A percentile compares a stretch with the other conserved stretches of the same genome.
These are phyloP conservation scores for Triticum monococcum DNA, from an alignment of 176 grass and related monocot species.

Conservation along the genomic window DNA sequence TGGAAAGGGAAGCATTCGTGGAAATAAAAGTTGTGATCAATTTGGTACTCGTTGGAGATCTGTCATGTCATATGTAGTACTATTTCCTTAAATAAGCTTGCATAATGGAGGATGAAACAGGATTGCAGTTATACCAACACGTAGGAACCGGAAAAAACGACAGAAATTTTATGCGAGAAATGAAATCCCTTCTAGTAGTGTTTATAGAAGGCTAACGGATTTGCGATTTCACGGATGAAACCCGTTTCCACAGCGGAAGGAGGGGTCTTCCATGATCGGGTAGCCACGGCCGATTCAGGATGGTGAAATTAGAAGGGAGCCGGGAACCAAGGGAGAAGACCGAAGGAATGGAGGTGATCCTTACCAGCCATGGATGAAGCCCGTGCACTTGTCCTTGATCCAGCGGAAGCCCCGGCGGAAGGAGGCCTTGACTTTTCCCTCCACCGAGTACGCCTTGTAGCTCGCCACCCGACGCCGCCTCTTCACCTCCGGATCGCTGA, in stretches of 20 bases:
- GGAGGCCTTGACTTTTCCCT: constrained; percentile 87
- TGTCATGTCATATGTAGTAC: neutral
- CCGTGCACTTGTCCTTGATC: constrained; percentile 95
- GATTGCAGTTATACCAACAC: neutral
- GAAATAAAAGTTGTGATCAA: neutral
- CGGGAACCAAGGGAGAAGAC: neutral
- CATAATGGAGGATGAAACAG: constrained; percentile 10
- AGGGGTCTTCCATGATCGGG: neutral
- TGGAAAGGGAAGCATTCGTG: neutral
- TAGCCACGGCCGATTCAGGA: neutral
- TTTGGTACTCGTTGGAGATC: constrained; percentile 10
- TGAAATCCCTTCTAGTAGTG: neutral
- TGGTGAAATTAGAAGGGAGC: neutral
- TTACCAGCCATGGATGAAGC: constrained; percentile 81
- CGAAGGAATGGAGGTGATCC: neutral
- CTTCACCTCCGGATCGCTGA: constrained; percentile 92
- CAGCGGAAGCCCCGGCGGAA: constrained; percentile 86
- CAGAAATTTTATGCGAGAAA: neutral
- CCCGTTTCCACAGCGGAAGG: neutral
- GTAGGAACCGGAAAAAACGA: neutral
- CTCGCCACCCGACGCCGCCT: constrained; percentile 79
- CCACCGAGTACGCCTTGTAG: constrained; percentile 96
- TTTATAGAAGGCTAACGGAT: neutral
- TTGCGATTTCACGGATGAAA: neutral
- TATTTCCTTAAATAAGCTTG: neutral